These are phyloP conservation scores for Trichoderma erinaceum DNA, from an alignment of 495 filamentous ascomycete genomes.

Conservation along the genomic window DNA sequence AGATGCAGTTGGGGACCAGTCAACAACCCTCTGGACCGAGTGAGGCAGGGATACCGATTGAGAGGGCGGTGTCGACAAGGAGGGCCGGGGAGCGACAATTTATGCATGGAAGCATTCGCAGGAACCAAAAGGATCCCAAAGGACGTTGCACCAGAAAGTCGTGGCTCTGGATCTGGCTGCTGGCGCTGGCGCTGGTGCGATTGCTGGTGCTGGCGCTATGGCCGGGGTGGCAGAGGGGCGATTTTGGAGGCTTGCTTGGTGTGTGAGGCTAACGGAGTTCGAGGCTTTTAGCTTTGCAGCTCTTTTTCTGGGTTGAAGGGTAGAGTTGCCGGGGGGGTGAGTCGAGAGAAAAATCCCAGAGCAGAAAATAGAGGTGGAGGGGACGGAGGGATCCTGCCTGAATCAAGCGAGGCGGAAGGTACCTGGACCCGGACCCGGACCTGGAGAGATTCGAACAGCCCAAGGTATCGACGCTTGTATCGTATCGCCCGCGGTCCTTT, in stretches of 20 bases:
- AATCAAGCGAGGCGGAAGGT: background rate
- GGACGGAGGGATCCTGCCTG: background rate
- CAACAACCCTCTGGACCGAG: background rate
- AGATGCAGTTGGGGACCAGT: background rate
- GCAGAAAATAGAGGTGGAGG: background rate
- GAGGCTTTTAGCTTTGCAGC: conserved; percentile 13
- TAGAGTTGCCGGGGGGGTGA: background rate
- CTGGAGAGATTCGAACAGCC: too few relatives aligned
- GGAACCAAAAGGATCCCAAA: conserved; percentile 8
- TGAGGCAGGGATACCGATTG: conserved; percentile 4
- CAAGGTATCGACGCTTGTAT: too few relatives aligned
- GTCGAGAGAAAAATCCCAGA: background rate
- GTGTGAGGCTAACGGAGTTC: conserved; percentile 7
- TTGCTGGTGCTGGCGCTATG: background rate
- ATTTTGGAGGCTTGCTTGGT: conserved; percentile 6
- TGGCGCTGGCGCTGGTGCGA: background rate
- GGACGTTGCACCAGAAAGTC: conserved; percentile 9
- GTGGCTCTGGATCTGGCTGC: background rate
- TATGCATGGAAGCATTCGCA: conserved; percentile 13
- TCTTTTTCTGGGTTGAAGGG: background rate
- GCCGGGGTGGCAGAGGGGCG: background rate
- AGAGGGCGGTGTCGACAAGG: conserved; percentile 3
- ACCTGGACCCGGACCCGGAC: background rate
- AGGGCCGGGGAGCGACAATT: conserved; percentile 4
- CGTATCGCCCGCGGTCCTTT: too few relatives aligned